phyloP scores from a whole-genome alignment of 2,329 filamentous ascomycete species.

The Diaporthe sp. region DNA sequence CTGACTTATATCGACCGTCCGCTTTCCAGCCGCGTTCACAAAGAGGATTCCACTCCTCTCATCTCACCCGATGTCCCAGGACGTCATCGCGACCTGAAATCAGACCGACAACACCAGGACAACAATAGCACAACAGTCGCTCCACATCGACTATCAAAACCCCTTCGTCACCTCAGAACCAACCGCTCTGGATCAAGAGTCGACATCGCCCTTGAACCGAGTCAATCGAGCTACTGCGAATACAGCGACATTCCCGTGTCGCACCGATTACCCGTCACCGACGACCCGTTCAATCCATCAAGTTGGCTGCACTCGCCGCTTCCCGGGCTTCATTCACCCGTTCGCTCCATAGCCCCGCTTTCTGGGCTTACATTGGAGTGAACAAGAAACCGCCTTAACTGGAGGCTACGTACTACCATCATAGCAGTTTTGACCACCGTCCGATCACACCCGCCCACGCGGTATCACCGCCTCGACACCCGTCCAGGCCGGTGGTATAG shows the following conservation, averaged over 20 bases:
- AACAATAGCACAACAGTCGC: slow-evolving; percentile 28
- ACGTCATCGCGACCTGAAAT: slow-evolving; percentile 39
- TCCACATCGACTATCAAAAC: neutral
- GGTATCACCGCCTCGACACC: slow-evolving; percentile 7
- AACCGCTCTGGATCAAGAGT: neutral
- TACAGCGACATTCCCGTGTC: neutral
- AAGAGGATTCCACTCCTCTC: slow-evolving; percentile 2
- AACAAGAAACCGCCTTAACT: slow-evolving; percentile 99
- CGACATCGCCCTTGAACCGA: slow-evolving; percentile 2
- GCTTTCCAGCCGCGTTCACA: neutral
- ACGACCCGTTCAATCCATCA: slow-evolving; percentile 47
- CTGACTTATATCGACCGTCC: neutral
- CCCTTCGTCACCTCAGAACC: slow-evolving; percentile 17
- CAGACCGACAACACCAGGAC: slow-evolving; percentile 16
- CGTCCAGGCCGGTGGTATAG: slow-evolving; percentile 27
- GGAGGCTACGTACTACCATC: slow-evolving; percentile 47
- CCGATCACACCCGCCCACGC: neutral
- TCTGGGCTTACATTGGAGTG: slow-evolving; percentile 96
- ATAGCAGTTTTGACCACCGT: slow-evolving; percentile 6
- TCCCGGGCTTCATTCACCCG: slow-evolving; percentile 81
- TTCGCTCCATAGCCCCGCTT: slow-evolving; percentile 92
- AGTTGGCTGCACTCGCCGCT: slow-evolving; percentile 61
- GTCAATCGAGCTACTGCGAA: neutral
- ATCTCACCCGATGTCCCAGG: slow-evolving; percentile 2
- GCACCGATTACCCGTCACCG: neutral